phyloP scores from a whole-genome alignment of 805 yeast genomes.

The Pichia heedii region DNA sequence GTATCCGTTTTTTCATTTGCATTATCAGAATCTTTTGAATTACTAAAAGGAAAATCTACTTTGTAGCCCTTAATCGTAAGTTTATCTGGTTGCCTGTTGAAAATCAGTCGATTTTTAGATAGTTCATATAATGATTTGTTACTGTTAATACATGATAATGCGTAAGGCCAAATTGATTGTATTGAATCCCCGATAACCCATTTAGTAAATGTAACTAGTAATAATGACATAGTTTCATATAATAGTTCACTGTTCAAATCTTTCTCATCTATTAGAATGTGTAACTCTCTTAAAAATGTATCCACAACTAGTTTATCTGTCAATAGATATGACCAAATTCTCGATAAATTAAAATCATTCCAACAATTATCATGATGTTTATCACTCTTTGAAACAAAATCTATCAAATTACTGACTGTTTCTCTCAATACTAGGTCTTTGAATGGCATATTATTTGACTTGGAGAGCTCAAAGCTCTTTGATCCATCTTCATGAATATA shows the following conservation, averaged over 20 bases:
- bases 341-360: constrained; percentile 16
- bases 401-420: constrained; percentile 10
- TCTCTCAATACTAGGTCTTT: not conserved
- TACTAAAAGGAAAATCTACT: too few relatives aligned
- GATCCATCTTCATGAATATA: not conserved
- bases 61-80: too few relatives aligned
- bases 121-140: too few relatives aligned
- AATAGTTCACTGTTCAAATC: constrained; percentile 2
- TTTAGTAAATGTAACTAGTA: constrained; percentile 19
- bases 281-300: constrained; percentile 18
- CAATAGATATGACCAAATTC: constrained; percentile 10
- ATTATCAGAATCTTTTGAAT: not conserved
- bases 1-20: too few relatives aligned
- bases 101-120: constrained; percentile 8
- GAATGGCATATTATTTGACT: not conserved
- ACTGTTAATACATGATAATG: constrained; percentile 7
- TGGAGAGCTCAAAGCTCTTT: too few relatives aligned
- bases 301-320: constrained; percentile 11
- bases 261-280: constrained; percentile 8
- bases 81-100: constrained; percentile 13
- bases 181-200: constrained; percentile 14
- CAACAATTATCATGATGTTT: not conserved
- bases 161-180: constrained; percentile 15
- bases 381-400: constrained; percentile 1
- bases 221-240: constrained; percentile 18